A percentile compares a stretch with the other conserved stretches of the same genome.
These are phyloP conservation scores for Fagus crenata DNA, from an alignment of 306 rosid genomes.

Conservation along the genomic window DNA sequence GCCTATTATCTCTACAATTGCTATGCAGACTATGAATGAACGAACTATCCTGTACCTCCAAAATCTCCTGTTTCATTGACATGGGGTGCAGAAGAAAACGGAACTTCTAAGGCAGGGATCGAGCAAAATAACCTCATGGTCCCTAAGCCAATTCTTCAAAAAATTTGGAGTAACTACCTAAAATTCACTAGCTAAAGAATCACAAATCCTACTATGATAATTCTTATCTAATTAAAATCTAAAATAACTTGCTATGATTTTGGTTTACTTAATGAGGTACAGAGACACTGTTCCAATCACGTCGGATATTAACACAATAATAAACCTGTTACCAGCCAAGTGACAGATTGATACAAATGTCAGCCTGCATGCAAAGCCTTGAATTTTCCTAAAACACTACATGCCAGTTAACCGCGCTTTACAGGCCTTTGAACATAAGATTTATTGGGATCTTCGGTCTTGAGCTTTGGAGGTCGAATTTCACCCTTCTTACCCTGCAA, in stretches of 20 bases:
- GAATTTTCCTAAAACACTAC: conserved; percentile 10
- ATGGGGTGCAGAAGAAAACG: too few species aligned
- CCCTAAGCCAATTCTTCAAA: background rate
- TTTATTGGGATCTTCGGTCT: conserved; percentile 98
- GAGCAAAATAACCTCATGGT: background rate
- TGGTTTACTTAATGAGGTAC: background rate
- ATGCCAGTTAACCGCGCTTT: conserved; percentile 65
- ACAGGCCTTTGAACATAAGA: conserved; percentile 97
- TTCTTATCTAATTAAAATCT: conserved; percentile 2
- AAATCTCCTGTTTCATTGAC: too few species aligned
- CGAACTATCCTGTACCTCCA: too few species aligned
- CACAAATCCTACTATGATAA: background rate
- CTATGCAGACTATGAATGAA: too few species aligned
- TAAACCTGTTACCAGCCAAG: conserved; percentile 28
- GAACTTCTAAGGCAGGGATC: too few species aligned
- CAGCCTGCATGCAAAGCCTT: conserved; percentile 30
- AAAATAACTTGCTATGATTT: background rate
- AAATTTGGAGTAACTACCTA: background rate
- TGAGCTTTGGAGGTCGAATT: conserved; percentile 93
- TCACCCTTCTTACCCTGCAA: conserved; percentile 90
- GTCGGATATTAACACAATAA: conserved; percentile 24
- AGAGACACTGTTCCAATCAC: background rate
- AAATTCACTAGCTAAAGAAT: background rate
- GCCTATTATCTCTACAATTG: too few species aligned
- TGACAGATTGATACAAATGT: conserved; percentile 32